phyloP scores from a whole-genome alignment of 2,329 filamentous ascomycete species.

The Fusarium sacchari region DNA sequence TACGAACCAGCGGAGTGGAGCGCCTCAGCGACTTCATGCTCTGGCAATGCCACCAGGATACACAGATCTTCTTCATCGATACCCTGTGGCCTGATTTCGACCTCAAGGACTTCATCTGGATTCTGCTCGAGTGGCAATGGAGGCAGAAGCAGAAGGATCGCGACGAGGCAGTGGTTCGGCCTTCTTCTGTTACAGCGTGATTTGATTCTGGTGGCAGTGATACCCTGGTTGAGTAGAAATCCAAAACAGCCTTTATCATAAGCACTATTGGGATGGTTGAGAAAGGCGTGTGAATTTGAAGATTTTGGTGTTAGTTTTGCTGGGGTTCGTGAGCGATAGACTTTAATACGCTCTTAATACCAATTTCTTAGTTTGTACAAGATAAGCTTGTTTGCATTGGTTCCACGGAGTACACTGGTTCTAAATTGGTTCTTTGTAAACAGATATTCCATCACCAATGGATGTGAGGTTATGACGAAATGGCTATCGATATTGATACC shows the following conservation, averaged over 20 bases:
- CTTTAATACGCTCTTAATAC: not conserved
- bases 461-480: constrained; percentile 40
- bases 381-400: not conserved
- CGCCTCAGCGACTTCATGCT: constrained; percentile 97
- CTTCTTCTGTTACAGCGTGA: constrained; percentile 41
- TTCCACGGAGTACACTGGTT: not conserved
- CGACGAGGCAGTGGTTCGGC: constrained; percentile 56
- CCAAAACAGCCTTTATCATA: constrained; percentile 1
- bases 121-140: constrained; percentile 90
- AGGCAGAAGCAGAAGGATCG: constrained; percentile 66
- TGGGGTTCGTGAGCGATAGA: constrained; percentile 1
- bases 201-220: constrained; percentile 32
- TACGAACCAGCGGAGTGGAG: constrained; percentile 92
- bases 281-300: constrained; percentile 1
- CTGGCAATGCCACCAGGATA: constrained; percentile 95
- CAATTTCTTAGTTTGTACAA: not conserved
- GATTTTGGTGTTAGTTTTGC: constrained; percentile 1
- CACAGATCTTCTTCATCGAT: constrained; percentile 90
- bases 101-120: constrained; percentile 90
- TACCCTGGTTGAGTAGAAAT: constrained; percentile 36
- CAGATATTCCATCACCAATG: not conserved
- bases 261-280: constrained; percentile 7
- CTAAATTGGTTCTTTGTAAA: not conserved
- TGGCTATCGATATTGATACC: constrained; percentile 6
- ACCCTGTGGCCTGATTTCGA: constrained; percentile 97